phyloP scores from a whole-genome alignment of 2,329 filamentous ascomycete genomes.

The Sporothrix curviconia region DNA sequence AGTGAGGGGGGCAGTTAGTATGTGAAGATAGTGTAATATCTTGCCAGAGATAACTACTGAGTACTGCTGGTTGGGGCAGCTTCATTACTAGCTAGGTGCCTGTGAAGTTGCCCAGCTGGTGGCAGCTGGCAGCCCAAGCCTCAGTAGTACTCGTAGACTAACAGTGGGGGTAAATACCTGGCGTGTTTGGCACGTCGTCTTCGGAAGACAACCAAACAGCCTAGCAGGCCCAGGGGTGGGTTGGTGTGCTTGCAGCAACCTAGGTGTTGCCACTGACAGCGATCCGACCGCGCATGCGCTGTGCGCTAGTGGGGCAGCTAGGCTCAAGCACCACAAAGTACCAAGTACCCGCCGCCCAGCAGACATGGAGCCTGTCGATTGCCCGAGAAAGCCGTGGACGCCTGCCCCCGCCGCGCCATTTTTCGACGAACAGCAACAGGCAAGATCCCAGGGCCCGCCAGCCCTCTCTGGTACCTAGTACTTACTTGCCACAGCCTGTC shows the following conservation, averaged over 20 bases:
- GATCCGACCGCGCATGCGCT: conserved; percentile 8
- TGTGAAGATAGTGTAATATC: neutral
- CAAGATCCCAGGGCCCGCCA: no score
- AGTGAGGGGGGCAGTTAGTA: neutral
- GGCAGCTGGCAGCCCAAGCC: conserved; percentile 4
- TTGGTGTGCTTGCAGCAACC: neutral
- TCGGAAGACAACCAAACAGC: neutral
- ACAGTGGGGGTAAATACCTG: no score
- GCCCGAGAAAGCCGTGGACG: no score
- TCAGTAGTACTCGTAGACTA: neutral
- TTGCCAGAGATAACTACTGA: neutral
- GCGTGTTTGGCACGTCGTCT: no score
- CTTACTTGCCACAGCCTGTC: neutral
- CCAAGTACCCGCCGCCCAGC: neutral
- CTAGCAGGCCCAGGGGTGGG: neutral
- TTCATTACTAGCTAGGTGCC: neutral
- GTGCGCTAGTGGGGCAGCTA: neutral
- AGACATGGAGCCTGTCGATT: no score
- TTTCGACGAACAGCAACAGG: no score
- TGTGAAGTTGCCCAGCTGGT: neutral
- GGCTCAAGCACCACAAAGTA: neutral
- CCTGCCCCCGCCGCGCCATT: no score
- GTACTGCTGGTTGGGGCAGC: no score
- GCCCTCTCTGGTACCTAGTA: neutral
- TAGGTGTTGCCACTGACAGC: conserved; percentile 1